These are phyloP conservation scores for Phyllosticta citrichinensis DNA, from an alignment of 2,329 filamentous ascomycete species.

Conservation along the genomic window DNA sequence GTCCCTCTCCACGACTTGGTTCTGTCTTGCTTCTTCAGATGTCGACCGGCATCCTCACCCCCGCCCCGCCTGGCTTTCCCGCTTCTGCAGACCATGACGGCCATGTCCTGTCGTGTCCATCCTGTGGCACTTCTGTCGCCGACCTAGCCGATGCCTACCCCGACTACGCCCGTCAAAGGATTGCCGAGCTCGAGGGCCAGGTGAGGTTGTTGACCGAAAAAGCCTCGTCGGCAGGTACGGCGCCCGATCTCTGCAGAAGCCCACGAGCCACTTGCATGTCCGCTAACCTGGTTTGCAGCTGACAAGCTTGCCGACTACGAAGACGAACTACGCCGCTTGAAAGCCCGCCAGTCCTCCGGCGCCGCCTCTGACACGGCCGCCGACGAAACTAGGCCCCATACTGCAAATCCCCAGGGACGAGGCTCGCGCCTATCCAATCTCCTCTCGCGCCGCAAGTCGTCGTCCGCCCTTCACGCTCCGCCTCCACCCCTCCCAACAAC, in stretches of 20 bases:
- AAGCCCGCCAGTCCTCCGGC: slow-evolving; percentile 27
- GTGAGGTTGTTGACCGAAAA: slow-evolving; percentile 62
- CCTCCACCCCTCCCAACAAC: slow-evolving; percentile 24
- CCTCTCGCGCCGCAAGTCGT: slow-evolving; percentile 25
- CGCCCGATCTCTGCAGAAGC: background rate
- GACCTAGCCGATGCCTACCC: background rate
- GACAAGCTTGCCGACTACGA: slow-evolving; percentile 65
- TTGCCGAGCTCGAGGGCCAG: slow-evolving; percentile 56
- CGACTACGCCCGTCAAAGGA: slow-evolving; percentile 16
- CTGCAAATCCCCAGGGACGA: slow-evolving; percentile 19
- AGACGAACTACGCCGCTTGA: slow-evolving; percentile 58
- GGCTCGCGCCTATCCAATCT: slow-evolving; percentile 35
- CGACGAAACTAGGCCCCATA: slow-evolving; percentile 19
- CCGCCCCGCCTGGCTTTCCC: background rate
- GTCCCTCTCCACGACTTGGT: too few relatives aligned
- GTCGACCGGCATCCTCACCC: slow-evolving; percentile 1
- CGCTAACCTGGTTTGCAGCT: slow-evolving; percentile 26
- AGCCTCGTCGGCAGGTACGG: slow-evolving; percentile 51
- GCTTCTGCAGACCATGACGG: background rate
- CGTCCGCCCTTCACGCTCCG: slow-evolving; percentile 10
- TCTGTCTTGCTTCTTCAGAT: too few relatives aligned
- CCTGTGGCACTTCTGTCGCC: slow-evolving; percentile 2
- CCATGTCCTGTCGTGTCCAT: background rate
- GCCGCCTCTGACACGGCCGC: slow-evolving; percentile 9
- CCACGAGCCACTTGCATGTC: background rate